phyloP scores from a whole-genome alignment of 106 monocot species.

The Narthecium ossifragum region DNA sequence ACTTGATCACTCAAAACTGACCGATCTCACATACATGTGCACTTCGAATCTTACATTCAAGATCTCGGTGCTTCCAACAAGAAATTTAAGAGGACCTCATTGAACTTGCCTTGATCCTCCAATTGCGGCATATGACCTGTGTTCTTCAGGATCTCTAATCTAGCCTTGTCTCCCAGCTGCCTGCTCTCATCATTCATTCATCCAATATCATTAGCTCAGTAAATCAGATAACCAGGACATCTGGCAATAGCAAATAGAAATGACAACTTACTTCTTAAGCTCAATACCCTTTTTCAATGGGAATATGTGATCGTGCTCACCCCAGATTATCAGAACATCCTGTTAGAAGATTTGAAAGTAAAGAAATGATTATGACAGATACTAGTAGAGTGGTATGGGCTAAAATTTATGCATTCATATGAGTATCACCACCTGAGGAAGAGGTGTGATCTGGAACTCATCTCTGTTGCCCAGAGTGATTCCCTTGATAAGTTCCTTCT shows the following conservation, averaged over 20 bases:
- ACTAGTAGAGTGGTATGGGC: background rate
- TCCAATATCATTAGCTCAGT: background rate
- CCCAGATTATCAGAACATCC: constrained; percentile 42
- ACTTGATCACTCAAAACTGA: too few species aligned
- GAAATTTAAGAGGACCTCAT: constrained; percentile 36
- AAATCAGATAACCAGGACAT: background rate
- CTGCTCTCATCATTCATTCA: constrained; percentile 17
- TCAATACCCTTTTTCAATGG: constrained; percentile 20
- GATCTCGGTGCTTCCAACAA: constrained; percentile 13
- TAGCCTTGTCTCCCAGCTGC: constrained; percentile 43
- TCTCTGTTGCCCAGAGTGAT: constrained; percentile 31
- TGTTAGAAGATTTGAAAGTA: background rate
- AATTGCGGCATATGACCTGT: constrained; percentile 44
- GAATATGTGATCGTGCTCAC: constrained; percentile 36
- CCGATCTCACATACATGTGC: too few species aligned
- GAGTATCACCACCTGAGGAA: constrained; percentile 21
- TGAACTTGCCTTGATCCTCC: constrained; percentile 40
- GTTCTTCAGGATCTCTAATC: constrained; percentile 35
- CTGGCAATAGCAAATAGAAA: background rate
- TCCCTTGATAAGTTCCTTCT: constrained; percentile 42
- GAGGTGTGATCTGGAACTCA: constrained; percentile 42
- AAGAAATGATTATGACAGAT: background rate
- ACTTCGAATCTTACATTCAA: constrained; percentile 2
- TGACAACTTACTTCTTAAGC: constrained; percentile 10
- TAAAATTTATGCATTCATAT: background rate